Base-by-base conservation (phyloP, 768 basidiomycete genomes). In the Bullera alba region DNA sequence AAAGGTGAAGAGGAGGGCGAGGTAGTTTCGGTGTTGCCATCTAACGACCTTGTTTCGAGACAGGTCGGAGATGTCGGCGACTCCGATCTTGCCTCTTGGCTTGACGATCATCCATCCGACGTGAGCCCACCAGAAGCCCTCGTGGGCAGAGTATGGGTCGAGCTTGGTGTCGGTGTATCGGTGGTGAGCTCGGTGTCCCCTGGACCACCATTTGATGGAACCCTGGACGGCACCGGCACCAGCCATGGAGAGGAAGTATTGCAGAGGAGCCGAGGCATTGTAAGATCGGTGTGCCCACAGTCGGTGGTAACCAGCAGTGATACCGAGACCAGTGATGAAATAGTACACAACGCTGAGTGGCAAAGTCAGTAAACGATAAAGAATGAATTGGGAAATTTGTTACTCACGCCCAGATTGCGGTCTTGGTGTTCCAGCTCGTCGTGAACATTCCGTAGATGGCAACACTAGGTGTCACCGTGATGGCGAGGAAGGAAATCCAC, bases 121-220 rank as follows among this genome's bases (percentile, higher is more conserved):
- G 64, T 93, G 90, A 0, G 87, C 84, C 78, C 81, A 88, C 65
- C 81, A 78, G 65, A 93, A 80, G 47, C 91, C 91, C 62, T 85
- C 83, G 73, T 89, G 85, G 5, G 90, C 90, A 57, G 87, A 86
- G 77, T 96, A 95, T 0, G 92, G 91, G 75, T 95, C 91, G 56
- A 96, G 84, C 48, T 90, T 87, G 65, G 91, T 96, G 75, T 93
- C 91, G 60, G 91, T 96, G 77, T 95, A 93, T 36, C 91, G 81
- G 69, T 95, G 92, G 73, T 95, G 92, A 2, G 93, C 93, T 53
- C 93, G 87, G 77, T 99, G 95, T 42, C 92, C 92, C 46, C 95
- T 82, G 19, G 85, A 85, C 95, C 95, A 97, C 95, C 95, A 97
- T 73, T 88, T 86, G 76, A 99, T 93, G 19, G 92, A 95, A 7